Percentiles rank a stretch among this genome's conserved stretches.
Evolutionary conservation across 2,329 filamentous ascomycete species (phyloP).

Genomic region (Hymenoscyphus occultus): DNA sequence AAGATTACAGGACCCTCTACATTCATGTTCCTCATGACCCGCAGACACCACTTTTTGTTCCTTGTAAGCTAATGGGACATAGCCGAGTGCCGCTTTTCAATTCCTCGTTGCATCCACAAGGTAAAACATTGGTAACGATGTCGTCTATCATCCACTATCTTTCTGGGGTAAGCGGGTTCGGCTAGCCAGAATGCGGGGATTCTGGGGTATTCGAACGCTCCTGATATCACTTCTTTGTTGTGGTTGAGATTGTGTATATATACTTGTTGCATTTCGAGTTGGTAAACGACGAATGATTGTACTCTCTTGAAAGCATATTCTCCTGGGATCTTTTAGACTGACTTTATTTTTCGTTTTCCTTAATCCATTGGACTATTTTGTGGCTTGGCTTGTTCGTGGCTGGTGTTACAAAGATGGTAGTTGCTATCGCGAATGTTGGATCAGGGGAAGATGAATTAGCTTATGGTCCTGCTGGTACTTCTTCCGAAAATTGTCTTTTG

Average conservation of each 20-base stretch:
- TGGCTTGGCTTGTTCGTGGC: too few species aligned
- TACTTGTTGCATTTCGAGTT: neutral
- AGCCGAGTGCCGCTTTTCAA: neutral
- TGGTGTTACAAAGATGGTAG: neutral
- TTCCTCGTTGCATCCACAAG: too few species aligned
- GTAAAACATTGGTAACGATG: neutral
- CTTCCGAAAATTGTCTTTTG: neutral
- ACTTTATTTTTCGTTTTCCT: neutral
- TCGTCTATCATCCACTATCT: constrained; percentile 3
- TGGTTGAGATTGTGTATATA: neutral
- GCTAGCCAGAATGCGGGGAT: neutral
- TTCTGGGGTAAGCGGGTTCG: neutral
- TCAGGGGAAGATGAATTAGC: constrained; percentile 7
- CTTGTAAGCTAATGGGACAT: neutral
- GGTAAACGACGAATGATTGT: fast-evolving
- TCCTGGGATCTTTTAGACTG: neutral
- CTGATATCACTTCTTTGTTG: constrained; percentile 3
- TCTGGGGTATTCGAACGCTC: constrained; percentile 5
- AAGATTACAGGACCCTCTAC: too few species aligned
- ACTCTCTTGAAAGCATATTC: too few species aligned
- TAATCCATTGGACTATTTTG: too few species aligned
- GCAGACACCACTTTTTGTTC: neutral
- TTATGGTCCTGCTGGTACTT: constrained; percentile 21
- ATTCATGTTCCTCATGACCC: too few species aligned
- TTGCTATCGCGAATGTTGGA: constrained; percentile 9